Conservation (phyloP, 495 filamentous ascomycete genomes). For the Apiosordaria backusii region DNA sequence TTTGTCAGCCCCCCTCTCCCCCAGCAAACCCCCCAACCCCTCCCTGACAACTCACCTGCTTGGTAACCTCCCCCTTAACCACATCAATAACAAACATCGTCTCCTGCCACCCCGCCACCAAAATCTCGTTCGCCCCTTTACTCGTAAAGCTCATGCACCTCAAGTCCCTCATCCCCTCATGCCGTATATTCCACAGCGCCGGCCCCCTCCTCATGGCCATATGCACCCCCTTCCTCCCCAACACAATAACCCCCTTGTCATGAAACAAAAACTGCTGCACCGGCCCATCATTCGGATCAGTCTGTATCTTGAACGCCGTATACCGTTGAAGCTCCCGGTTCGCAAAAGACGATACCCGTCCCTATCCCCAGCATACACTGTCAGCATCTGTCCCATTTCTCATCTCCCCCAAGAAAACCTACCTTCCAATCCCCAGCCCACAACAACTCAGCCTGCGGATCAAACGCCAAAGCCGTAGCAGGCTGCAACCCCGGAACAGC, state of each 20-base stretch:
- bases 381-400: background rate
- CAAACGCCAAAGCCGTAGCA: slow-evolving; percentile 75
- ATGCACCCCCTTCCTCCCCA: slow-evolving; percentile 75
- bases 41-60: slow-evolving; percentile 49
- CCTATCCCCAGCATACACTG: slow-evolving; percentile 53
- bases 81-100: slow-evolving; percentile 89
- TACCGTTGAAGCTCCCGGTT: slow-evolving; percentile 69
- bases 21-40: background rate
- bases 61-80: slow-evolving; percentile 73
- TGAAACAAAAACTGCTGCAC: slow-evolving; percentile 81
- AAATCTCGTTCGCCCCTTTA: slow-evolving; percentile 71
- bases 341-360: slow-evolving; percentile 80
- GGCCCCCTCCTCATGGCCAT: slow-evolving; percentile 76
- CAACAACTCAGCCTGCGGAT: slow-evolving; percentile 79
- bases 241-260: slow-evolving; percentile 78
- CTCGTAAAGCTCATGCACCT: slow-evolving; percentile 93
- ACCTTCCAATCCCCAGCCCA: slow-evolving; percentile 92
- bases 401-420: slow-evolving; percentile 30
- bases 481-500: slow-evolving; percentile 39
- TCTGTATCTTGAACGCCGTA: slow-evolving; percentile 70
- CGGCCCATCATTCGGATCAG: slow-evolving; percentile 56
- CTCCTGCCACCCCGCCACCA: slow-evolving; percentile 82
- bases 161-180: slow-evolving; percentile 72
- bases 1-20: background rate
- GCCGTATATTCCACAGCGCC: slow-evolving; percentile 80